These are phyloP conservation scores for Periconia sp. DNA, from an alignment of 2,329 filamentous ascomycete genomes.

Conservation along the genomic window DNA sequence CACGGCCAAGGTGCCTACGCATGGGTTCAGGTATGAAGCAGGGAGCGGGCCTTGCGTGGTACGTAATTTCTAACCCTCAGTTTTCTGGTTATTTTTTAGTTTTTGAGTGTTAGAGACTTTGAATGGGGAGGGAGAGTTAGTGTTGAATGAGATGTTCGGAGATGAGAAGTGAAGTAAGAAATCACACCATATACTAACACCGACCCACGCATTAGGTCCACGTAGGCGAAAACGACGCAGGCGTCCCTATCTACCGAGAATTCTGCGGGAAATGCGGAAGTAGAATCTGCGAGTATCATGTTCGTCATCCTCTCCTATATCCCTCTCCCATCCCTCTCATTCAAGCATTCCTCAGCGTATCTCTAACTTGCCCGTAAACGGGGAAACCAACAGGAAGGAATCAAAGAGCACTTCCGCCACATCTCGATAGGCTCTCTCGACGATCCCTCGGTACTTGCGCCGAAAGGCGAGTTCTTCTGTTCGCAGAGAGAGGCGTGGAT, in stretches of 20 bases:
- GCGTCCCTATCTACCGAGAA: slow-evolving; percentile 48
- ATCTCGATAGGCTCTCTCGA: slow-evolving; percentile 26
- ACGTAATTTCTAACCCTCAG: neutral
- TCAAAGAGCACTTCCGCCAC: slow-evolving; percentile 24
- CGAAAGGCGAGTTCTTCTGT: slow-evolving; percentile 74
- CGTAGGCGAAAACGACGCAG: neutral
- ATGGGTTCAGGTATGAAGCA: slow-evolving; percentile 45
- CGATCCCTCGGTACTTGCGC: slow-evolving; percentile 24
- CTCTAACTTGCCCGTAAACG: neutral
- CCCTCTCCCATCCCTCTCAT: too few relatives aligned
- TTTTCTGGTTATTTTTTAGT: neutral
- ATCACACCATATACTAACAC: neutral
- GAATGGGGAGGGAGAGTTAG: too few relatives aligned
- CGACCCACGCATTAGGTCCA: neutral
- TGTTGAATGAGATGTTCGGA: too few relatives aligned
- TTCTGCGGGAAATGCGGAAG: slow-evolving; percentile 58
- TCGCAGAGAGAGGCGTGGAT: slow-evolving; percentile 36
- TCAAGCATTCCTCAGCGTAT: too few relatives aligned
- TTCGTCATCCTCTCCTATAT: slow-evolving; percentile 1
- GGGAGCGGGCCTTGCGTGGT: slow-evolving; percentile 13
- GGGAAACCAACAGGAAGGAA: slow-evolving; percentile 20
- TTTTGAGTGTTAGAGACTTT: neutral
- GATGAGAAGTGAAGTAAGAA: too few relatives aligned
- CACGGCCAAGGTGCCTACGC: slow-evolving; percentile 53
- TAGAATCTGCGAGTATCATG: slow-evolving; percentile 55